Evolutionary conservation across 371 early-diverging fungal species (phyloP), one percentile per base, ranked within the genome.

Genomic region (Mucor irregularis): DNA sequence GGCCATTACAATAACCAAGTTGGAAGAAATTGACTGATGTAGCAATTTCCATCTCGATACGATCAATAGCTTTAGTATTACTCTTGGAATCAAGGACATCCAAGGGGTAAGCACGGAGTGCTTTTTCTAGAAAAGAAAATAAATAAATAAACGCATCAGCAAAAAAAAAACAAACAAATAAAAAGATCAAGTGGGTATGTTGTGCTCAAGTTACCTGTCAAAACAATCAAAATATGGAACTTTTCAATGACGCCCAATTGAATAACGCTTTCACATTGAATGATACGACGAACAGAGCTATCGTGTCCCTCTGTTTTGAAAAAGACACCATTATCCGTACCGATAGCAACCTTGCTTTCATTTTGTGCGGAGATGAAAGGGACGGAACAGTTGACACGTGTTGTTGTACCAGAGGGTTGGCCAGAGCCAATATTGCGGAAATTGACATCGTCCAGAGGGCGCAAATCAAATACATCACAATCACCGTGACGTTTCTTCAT

Each of bases 241-340:
- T 74, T 71, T 42, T 76, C 80, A 60, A 79, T 67, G 3, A 79
- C 62, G 14, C 63, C 74, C 53, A 76, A 45, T 38, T 76, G 76
- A 5, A 68, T 61, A 10, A 79, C 80, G 57, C 72, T 71, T 10
- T 72, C 74, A 21, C 69, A 73, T 19, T 64, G 50, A 33, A 79
- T 50, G 2, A 73, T 71, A 26, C 69, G 64, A 51, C 71, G 72
- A 4, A 68, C 56, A 10, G 57, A 25, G 39, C 53, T 39, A 16
- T 64, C 47, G 49, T 61, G 16, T 21, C 65, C 62, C 16, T 69
- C 67, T n/a, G 69, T 63, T 30, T 71, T 73, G 34, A 76, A 80
- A 61, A 82, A 93, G 5, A 96, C 80, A 22, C 95, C 96, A 4
- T 73, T 68, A 48, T 95, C 95, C 1, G 95, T 92, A 43, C 94